Base-by-base conservation (phyloP, 163 green algal genomes). In the Scenedesmus sp. region DNA sequence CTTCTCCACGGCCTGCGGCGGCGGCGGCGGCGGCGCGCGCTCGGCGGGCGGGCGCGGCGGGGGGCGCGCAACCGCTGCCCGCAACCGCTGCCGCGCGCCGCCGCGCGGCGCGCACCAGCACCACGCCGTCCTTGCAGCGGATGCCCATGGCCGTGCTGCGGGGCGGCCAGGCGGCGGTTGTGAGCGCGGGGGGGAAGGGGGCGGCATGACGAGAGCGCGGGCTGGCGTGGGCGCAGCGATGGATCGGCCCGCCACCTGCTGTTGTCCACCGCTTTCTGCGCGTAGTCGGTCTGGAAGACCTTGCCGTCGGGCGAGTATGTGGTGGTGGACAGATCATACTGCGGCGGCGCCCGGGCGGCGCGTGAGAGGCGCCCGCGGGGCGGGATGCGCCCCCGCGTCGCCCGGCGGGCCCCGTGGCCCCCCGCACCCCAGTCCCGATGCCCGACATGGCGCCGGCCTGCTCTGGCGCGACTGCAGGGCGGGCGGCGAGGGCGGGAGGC, bases 261-360 rank as follows among this genome's bases (percentile, higher is more conserved):
- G 84, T 94, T 98, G 86, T 99, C 96, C 33, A 99, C 94, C n/a
- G 97, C 95, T 70, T 99, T 99, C 62, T 96, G 90, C 7, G 97
- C 97, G 86, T 99, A 99, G 71, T 99, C 97, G 34, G 92, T 97
- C 82, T 99, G 97, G 77, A 99, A 99, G 2, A 99, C 89, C 28
- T 95, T 92, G 14, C 97, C 97, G 80, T 99, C 97, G 11, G 97
- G 97, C 4, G 92, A 98, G 74, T 97, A 99, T 7, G 97, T 99
- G 44, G 94, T 96, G 36, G 93, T 86, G 11, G 93, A 98, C 15
- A 98, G 89, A 74, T 99, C 97, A 89, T 99, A 99, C 93, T 98
- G 95, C 87, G 85, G 18, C 31, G 20, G 26, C 26, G 7, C 4
- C n/a, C n/a, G n/a, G n/a, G n/a, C n/a, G n/a, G n/a, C n/a, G n/a